Evolutionary conservation across 768 basidiomycete species (phyloP).

Genomic region (Scleroderma bovista): DNA sequence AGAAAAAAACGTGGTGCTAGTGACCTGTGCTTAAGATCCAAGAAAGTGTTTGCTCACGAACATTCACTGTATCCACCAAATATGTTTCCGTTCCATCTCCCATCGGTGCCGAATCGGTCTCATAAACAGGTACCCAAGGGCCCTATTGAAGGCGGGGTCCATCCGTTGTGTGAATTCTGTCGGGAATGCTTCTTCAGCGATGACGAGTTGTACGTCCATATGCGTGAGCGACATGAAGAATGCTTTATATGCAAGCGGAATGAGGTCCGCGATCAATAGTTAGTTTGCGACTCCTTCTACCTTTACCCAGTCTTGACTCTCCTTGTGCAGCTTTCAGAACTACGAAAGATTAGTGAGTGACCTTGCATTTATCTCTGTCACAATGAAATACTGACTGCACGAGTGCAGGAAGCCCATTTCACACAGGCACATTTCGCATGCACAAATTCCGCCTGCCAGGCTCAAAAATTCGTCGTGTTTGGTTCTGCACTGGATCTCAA

Average conservation of each 20-base stretch:
- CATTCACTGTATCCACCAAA: constrained; percentile 74
- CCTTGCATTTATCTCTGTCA: constrained; percentile 2
- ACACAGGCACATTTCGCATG: constrained; percentile 75
- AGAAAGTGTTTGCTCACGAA: constrained; percentile 96
- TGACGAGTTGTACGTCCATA: constrained; percentile 90
- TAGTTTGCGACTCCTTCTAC: constrained; percentile 29
- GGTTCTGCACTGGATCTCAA: constrained; percentile 81
- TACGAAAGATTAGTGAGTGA: constrained; percentile 68
- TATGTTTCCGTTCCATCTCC: constrained; percentile 67
- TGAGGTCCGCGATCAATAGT: constrained; percentile 83
- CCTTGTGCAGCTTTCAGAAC: constrained; percentile 57
- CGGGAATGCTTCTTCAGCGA: constrained; percentile 90
- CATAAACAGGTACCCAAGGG: constrained; percentile 43
- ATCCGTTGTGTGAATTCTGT: constrained; percentile 85
- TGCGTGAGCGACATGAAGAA: constrained; percentile 92
- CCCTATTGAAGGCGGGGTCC: constrained; percentile 62
- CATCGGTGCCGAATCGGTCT: constrained; percentile 50
- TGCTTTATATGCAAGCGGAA: constrained; percentile 91
- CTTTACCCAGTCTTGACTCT: not conserved
- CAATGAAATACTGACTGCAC: not conserved
- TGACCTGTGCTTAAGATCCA: constrained; percentile 80
- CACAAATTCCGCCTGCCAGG: constrained; percentile 63
- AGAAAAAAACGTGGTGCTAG: constrained; percentile 36
- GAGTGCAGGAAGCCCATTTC: constrained; percentile 68
- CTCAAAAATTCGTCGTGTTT: constrained; percentile 94